A percentile compares a stretch with the other conserved stretches of the same genome.
Conservation (phyloP, 2,329 filamentous ascomycete genomes). For the Chaetomium olivaceum region DNA sequence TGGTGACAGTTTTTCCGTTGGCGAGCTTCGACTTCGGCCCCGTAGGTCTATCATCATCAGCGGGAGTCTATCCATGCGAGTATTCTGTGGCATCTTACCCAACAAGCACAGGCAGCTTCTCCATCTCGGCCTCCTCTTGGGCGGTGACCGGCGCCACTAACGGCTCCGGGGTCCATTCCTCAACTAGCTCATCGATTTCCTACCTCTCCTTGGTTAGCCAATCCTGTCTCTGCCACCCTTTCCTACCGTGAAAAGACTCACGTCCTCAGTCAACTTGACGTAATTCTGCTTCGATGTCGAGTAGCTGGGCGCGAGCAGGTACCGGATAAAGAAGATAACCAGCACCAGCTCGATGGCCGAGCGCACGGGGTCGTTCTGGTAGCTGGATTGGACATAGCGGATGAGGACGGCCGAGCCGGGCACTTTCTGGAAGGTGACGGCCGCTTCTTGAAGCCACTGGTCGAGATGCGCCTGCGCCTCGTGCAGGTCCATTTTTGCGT, state of each 20-base stretch:
- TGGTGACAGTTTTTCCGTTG: constrained; percentile 86
- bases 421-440: constrained; percentile 77
- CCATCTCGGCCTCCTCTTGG: constrained; percentile 78
- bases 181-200: constrained; percentile 95
- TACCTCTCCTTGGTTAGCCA: constrained; percentile 26
- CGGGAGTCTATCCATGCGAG: background rate
- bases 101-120: constrained; percentile 82
- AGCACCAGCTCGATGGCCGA: constrained; percentile 91
- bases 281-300: constrained; percentile 87
- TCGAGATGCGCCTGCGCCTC: constrained; percentile 58
- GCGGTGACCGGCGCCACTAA: constrained; percentile 72
- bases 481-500: constrained; percentile 59
- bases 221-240: background rate
- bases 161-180: constrained; percentile 95
- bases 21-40: constrained; percentile 86
- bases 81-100: constrained; percentile 60
- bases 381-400: constrained; percentile 94
- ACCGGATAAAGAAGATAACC: constrained; percentile 92
- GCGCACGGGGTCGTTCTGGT: constrained; percentile 94
- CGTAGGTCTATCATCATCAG: constrained; percentile 63
- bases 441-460: constrained; percentile 53
- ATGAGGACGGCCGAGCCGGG: constrained; percentile 92
- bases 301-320: constrained; percentile 88
- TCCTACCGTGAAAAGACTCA: constrained; percentile 30
- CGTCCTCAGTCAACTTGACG: constrained; percentile 83